Percentiles rank a stretch among this genome's conserved stretches.
Conservation (phyloP, 257 asterid genomes). For the Lithospermum erythrorhizon region DNA sequence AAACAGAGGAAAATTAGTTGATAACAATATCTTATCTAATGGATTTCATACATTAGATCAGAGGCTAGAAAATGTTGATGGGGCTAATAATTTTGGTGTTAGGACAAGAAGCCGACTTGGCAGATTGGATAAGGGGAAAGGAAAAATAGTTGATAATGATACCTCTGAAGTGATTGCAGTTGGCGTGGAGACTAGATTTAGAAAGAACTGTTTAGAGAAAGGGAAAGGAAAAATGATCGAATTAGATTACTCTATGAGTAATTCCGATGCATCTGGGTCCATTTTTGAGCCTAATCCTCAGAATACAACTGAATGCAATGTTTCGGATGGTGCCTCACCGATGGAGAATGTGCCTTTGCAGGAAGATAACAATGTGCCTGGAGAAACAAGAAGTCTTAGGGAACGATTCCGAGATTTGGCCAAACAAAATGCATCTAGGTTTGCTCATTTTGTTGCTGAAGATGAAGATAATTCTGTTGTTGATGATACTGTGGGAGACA, state of each 20-base stretch:
- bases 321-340: conserved; percentile 13
- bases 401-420: conserved; percentile 56
- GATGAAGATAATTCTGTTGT: conserved; percentile 27
- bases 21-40: neutral
- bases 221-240: neutral
- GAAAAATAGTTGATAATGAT: conserved; percentile 24
- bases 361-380: conserved; percentile 10
- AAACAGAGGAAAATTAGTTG: conserved; percentile 13
- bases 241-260: neutral
- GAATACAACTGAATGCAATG: neutral
- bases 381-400: conserved; percentile 16
- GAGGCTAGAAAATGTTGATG: conserved; percentile 10
- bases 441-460: conserved; percentile 65
- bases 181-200: neutral
- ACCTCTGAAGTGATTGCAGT: neutral
- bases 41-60: conserved; percentile 10
- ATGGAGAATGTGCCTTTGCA: conserved; percentile 18
- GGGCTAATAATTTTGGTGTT: conserved; percentile 5
- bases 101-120: conserved; percentile 29
- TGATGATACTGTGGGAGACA: conserved; percentile 29
- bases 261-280: conserved; percentile 9
- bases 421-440: conserved; percentile 54
- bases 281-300: too few species aligned
- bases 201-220: neutral
- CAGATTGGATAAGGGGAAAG: conserved; percentile 51